These are phyloP conservation scores for Suhomyces maxii DNA, from an alignment of 1,139 yeast species.

Conservation along the genomic window DNA sequence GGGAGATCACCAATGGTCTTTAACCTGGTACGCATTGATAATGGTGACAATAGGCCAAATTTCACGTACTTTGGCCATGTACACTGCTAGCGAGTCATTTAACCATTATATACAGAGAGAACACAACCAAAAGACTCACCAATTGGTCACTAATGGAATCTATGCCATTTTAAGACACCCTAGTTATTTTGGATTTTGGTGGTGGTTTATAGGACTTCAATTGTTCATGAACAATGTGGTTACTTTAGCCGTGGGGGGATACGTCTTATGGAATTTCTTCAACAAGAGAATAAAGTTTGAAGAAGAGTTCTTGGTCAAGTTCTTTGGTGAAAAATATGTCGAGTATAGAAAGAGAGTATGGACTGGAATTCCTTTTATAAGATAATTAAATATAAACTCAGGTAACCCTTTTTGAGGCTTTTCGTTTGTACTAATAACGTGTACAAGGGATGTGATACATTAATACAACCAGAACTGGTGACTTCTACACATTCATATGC, in stretches of 20 bases:
- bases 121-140: constrained; percentile 54
- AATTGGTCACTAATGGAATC: constrained; percentile 69
- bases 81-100: constrained; percentile 84
- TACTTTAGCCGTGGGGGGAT: constrained; percentile 48
- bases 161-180: constrained; percentile 78
- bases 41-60: constrained; percentile 61
- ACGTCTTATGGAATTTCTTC: constrained; percentile 66
- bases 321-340: constrained; percentile 68
- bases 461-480: too few species aligned
- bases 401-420: too few species aligned
- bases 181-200: constrained; percentile 84
- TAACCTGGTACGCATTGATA: constrained; percentile 1
- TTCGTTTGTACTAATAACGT: too few species aligned
- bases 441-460: too few species aligned
- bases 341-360: constrained; percentile 51
- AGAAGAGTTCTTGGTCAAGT: constrained; percentile 60
- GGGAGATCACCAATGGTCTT: constrained; percentile 2
- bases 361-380: constrained; percentile 56
- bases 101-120: constrained; percentile 71
- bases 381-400: background rate
- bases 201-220: constrained; percentile 93
- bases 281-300: constrained; percentile 64
- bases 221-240: constrained; percentile 57
- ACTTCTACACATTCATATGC: too few species aligned
- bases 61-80: constrained; percentile 75